A percentile compares a stretch with the other conserved stretches of the same genome.
These are phyloP conservation scores for Yamadazyma epiphylla DNA, from an alignment of 1,139 yeast species.

Conservation along the genomic window DNA sequence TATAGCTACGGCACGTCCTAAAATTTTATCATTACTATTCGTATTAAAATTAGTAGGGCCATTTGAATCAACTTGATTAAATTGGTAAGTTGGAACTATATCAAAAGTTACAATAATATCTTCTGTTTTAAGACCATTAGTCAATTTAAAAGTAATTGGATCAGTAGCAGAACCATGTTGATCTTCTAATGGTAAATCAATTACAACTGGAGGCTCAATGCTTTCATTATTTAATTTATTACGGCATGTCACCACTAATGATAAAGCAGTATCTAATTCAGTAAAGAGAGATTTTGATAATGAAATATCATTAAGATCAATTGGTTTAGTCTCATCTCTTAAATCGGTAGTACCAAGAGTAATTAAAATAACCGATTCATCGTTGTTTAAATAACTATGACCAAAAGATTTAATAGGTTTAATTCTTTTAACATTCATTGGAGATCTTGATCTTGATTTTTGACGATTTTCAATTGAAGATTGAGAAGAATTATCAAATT, in stretches of 20 bases:
- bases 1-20: constrained; percentile 86
- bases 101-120: constrained; percentile 74
- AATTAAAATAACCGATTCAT: constrained; percentile 67
- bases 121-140: constrained; percentile 43
- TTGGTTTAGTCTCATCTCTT: constrained; percentile 56
- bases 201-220: constrained; percentile 60
- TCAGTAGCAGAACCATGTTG: constrained; percentile 75
- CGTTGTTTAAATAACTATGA: constrained; percentile 63
- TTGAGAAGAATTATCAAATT: constrained; percentile 19
- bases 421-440: constrained; percentile 22
- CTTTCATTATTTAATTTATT: constrained; percentile 37
- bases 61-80: constrained; percentile 15
- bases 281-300: constrained; percentile 73
- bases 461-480: constrained; percentile 8
- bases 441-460: constrained; percentile 26
- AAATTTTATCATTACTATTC: constrained; percentile 38
- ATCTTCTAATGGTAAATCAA: constrained; percentile 85
- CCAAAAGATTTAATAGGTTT: constrained; percentile 80
- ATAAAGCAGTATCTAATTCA: constrained; percentile 83
- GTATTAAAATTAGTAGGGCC: constrained; percentile 9
- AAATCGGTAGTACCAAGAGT: constrained; percentile 87
- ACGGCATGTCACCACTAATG: constrained; percentile 65
- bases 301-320: constrained; percentile 62
- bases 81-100: constrained; percentile 84
- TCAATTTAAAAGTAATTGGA: constrained; percentile 72